Base-by-base conservation (phyloP, 2,329 filamentous ascomycete genomes). In the Diaporthe sp. region DNA sequence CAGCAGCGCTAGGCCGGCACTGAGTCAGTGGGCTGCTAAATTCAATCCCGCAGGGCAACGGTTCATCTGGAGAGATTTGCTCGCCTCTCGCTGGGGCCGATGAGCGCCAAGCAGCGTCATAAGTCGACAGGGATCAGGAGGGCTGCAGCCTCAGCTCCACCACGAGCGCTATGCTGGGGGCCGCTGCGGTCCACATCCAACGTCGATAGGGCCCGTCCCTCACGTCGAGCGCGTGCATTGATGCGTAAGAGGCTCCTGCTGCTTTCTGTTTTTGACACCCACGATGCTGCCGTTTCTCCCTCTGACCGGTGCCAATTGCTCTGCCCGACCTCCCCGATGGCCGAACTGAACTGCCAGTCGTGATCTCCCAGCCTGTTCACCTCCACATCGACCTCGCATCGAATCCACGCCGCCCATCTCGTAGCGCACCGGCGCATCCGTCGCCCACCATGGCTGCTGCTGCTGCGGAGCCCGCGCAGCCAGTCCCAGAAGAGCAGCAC, bases 21-120 rank as follows among this genome's bases (percentile, higher is more conserved):
- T 25, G 65, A 68, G 65, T 68, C 65, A 53, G 31, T 39, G 65
- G 46, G 46, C 46, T 68, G 46, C 65, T 68, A 68, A 68, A 68
- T 51, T 13, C 44, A 51, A 34, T 49, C 44, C 28, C 44, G 62
- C 62, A 49, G 42, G 62, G 22, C 28, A 51, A 34, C 62, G 19
- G 62, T 53, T 53, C 46, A 53, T 53, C 65, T 68, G 15, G 49
- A 25, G 65, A 53, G 65, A 53, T 68, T 42, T 28, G 46, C 46
- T 53, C 3, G 28, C 28, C 28, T 31, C 28, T 31, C 28, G 46
- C 19, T 49, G 13, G 60, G 39, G 22, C 39, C 34, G 57, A 60
- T 60, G 9, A 39, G 31, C 55, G 25, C 60, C 60, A 10, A 12
- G 39, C 42, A 53, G 46, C 65, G 65, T 68, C 65, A 68, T 68